Percentiles rank a stretch among this genome's conserved stretches.
These are phyloP conservation scores for Beta vulgaris DNA, from an alignment of 148 eudicot genomes.

Conservation along the genomic window DNA sequence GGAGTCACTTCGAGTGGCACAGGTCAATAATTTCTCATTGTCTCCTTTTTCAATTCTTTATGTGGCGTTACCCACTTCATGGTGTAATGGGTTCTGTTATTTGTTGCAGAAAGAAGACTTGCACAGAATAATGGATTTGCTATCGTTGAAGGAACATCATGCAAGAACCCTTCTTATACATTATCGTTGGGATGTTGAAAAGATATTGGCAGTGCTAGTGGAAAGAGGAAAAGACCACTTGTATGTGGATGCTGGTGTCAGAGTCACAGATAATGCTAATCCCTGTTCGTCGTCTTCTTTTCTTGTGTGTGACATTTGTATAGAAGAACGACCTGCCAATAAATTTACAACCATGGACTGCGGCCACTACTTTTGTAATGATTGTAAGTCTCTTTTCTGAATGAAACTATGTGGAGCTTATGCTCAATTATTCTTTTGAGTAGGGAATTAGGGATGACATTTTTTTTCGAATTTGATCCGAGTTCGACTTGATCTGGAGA, in stretches of 20 bases:
- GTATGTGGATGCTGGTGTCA: conserved; percentile 56
- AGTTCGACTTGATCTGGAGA: too few relatives aligned
- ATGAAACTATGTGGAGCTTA: not conserved
- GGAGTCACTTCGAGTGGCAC: conserved; percentile 67
- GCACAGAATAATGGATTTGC: conserved; percentile 63
- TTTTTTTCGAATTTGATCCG: too few relatives aligned
- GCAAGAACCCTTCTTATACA: conserved; percentile 78
- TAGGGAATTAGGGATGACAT: too few relatives aligned
- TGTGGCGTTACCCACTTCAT: not conserved
- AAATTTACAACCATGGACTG: conserved; percentile 65
- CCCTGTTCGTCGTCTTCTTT: conserved; percentile 32
- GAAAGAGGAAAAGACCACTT: conserved; percentile 54
- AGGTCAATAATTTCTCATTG: conserved; percentile 36
- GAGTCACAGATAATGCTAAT: conserved; percentile 27
- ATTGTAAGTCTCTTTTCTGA: conserved; percentile 39
- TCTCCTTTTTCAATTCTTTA: not conserved
- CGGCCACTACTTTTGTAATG: conserved; percentile 69
- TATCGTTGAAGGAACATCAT: conserved; percentile 69
- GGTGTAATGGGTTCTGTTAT: not conserved
- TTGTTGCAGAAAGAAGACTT: conserved; percentile 59
- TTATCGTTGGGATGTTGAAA: conserved; percentile 75
- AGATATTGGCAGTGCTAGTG: conserved; percentile 43
- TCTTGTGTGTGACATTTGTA: conserved; percentile 49
- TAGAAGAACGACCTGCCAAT: conserved; percentile 43
- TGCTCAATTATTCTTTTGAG: not conserved